phyloP scores from a whole-genome alignment of 352 stramenopile species.

The Pseudoperonospora humuli region DNA sequence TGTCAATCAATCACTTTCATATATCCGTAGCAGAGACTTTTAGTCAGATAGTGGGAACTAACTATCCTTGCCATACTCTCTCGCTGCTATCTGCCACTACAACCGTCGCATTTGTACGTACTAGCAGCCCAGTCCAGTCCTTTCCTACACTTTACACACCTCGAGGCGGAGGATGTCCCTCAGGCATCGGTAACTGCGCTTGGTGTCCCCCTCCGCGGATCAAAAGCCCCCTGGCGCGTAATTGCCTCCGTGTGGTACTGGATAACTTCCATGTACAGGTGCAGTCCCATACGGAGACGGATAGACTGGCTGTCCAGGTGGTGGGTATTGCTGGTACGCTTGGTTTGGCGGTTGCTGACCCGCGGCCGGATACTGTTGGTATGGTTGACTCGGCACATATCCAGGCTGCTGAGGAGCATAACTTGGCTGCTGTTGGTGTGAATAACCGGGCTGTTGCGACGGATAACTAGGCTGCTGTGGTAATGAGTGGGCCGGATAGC shows the following conservation, averaged over 20 bases:
- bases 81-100: too few species aligned
- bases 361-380: too few species aligned
- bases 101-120: too few species aligned
- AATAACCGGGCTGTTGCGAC: background rate
- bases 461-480: background rate
- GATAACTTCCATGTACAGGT: constrained; percentile 4
- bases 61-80: too few species aligned
- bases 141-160: constrained; percentile 12
- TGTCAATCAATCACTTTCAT: too few species aligned
- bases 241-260: background rate
- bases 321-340: constrained; percentile 7
- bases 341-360: too few species aligned
- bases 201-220: constrained; percentile 9
- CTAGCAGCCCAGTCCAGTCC: background rate
- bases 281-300: constrained; percentile 24
- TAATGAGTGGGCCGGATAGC: too few species aligned
- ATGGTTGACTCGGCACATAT: background rate
- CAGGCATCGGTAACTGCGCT: constrained; percentile 14
- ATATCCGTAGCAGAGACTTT: too few species aligned
- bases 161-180: constrained; percentile 26
- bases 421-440: background rate
- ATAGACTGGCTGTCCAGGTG: constrained; percentile 23
- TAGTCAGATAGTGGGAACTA: too few species aligned
- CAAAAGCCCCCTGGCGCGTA: constrained; percentile 14
- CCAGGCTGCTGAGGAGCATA: constrained; percentile 1